These are phyloP conservation scores for Vaccinium macrocarpon DNA, from an alignment of 148 eudicot genomes.

Conservation along the genomic window DNA sequence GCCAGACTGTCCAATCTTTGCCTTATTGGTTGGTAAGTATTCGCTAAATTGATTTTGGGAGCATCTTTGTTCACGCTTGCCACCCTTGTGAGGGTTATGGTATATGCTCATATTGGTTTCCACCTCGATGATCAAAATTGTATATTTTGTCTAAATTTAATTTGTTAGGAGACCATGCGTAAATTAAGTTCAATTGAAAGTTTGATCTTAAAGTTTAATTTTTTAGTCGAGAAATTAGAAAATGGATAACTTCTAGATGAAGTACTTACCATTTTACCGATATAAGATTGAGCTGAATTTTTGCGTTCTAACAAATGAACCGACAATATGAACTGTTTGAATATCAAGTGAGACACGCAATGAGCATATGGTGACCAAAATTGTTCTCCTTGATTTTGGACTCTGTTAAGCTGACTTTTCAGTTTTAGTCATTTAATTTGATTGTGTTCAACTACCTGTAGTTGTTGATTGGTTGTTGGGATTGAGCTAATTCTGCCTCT, in stretches of 20 bases:
- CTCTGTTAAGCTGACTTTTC: too few relatives aligned
- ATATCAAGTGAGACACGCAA: constrained; percentile 9
- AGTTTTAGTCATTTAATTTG: neutral
- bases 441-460: neutral
- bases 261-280: neutral
- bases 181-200: too few relatives aligned
- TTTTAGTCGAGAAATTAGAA: neutral
- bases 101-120: too few relatives aligned
- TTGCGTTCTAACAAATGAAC: too few relatives aligned
- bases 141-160: too few relatives aligned
- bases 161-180: too few relatives aligned
- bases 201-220: neutral
- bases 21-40: constrained; percentile 80
- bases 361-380: constrained; percentile 33
- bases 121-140: too few relatives aligned
- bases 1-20: constrained; percentile 60
- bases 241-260: neutral
- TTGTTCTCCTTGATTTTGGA: constrained; percentile 24
- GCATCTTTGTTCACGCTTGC: neutral
- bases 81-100: neutral
- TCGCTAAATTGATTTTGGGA: constrained; percentile 28
- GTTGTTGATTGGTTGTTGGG: neutral
- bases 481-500: neutral
- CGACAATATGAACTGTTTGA: neutral
- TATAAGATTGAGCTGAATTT: neutral